These are phyloP conservation scores for Pterocarpus santalinus DNA, from an alignment of 306 rosid species.

Conservation along the genomic window DNA sequence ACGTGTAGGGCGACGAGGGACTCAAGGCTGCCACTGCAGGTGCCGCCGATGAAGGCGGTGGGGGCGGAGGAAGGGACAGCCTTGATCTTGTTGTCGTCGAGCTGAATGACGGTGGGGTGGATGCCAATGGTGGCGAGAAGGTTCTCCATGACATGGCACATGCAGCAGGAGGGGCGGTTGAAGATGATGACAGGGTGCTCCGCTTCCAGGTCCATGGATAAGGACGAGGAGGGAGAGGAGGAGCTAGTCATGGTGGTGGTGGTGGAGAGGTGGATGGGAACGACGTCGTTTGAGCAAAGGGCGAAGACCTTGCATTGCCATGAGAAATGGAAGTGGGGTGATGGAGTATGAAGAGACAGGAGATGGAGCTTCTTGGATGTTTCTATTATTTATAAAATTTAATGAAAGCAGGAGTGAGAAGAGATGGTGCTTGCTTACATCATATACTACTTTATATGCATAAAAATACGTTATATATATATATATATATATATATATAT, in stretches of 20 bases:
- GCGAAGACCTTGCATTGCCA: slow-evolving; percentile 68
- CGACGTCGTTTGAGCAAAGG: slow-evolving; percentile 67
- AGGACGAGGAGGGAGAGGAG: slow-evolving; percentile 50
- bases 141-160: slow-evolving; percentile 99
- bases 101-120: slow-evolving; percentile 86
- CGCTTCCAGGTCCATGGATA: slow-evolving; percentile 81
- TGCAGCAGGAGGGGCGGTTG: slow-evolving; percentile 85
- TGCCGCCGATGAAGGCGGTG: slow-evolving; percentile 83
- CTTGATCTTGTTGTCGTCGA: slow-evolving; percentile 86
- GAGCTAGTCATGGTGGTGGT: slow-evolving; percentile 32
- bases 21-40: slow-evolving; percentile 84
- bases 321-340: neutral
- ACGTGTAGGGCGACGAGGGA: slow-evolving; percentile 95
- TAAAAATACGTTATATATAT: too few relatives aligned
- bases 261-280: slow-evolving; percentile 53
- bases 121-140: slow-evolving; percentile 86
- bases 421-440: slow-evolving; percentile 39
- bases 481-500: too few relatives aligned
- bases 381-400: neutral
- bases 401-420: too few relatives aligned
- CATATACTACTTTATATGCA: neutral
- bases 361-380: neutral
- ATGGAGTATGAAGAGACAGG: neutral
- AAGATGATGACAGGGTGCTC: slow-evolving; percentile 95
- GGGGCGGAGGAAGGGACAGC: slow-evolving; percentile 63